phyloP scores from a whole-genome alignment of 2,329 filamentous ascomycete species.

The Bimuria novae-zelandiae region DNA sequence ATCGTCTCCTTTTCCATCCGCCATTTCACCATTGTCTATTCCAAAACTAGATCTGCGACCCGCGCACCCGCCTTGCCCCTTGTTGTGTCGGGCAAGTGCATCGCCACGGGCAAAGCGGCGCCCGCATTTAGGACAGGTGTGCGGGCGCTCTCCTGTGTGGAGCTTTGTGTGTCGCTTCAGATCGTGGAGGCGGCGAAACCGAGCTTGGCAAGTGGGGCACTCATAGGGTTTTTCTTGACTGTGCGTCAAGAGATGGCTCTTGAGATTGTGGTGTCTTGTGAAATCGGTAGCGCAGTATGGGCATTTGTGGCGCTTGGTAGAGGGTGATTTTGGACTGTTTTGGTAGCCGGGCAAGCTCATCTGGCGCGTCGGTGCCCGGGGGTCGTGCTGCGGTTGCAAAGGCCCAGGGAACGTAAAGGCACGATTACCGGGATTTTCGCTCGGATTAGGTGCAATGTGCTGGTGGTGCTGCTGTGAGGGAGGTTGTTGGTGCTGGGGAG shows the following conservation, averaged over 20 bases:
- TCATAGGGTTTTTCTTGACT: conserved; percentile 98
- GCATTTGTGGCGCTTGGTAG: conserved; percentile 91
- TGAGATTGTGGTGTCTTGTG: conserved; percentile 94
- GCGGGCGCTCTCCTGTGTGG: conserved; percentile 93
- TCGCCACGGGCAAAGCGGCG: conserved; percentile 94
- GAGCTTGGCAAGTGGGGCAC: conserved; percentile 89
- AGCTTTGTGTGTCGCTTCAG: conserved; percentile 95
- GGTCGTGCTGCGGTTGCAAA: conserved; percentile 52
- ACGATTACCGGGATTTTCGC: conserved; percentile 52
- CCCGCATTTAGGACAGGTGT: conserved; percentile 93
- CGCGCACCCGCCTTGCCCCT: conserved; percentile 93
- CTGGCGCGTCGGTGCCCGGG: conserved; percentile 58
- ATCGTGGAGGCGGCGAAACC: conserved; percentile 91
- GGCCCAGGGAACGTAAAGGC: conserved; percentile 69
- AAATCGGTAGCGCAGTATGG: conserved; percentile 97
- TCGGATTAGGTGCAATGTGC: conserved; percentile 42
- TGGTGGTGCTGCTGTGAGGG: conserved; percentile 31
- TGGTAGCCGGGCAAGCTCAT: conserved; percentile 64
- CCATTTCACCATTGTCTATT: conserved; percentile 74
- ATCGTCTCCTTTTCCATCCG: conserved; percentile 56
- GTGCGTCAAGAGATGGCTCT: conserved; percentile 95
- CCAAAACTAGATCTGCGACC: conserved; percentile 86
- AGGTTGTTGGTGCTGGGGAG: conserved; percentile 44
- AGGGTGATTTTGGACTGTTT: conserved; percentile 69
- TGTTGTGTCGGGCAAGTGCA: conserved; percentile 91